Percentiles rank a stretch among this genome's conserved stretches.
Evolutionary conservation across 192 early-diverging fungal species (phyloP).

Genomic region (Rhizophagus clarus): DNA sequence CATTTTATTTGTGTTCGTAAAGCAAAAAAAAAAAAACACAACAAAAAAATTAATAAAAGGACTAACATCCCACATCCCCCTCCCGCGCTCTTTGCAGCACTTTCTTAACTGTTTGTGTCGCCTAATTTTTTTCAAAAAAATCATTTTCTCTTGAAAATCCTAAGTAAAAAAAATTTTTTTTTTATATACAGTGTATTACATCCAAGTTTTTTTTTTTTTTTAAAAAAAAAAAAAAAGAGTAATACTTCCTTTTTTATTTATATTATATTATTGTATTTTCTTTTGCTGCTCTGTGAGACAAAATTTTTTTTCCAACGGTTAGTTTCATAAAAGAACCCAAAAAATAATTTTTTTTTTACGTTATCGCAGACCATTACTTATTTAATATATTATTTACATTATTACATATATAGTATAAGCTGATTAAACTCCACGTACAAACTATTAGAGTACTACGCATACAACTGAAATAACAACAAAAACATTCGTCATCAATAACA

Average conservation of each 20-base stretch:
- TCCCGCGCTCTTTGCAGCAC: neutral
- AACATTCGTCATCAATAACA: conserved; percentile 1
- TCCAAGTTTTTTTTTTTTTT: too few species aligned
- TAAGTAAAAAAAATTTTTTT: neutral
- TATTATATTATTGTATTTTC: neutral
- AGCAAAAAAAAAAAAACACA: neutral
- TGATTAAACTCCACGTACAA: neutral
- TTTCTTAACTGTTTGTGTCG: neutral
- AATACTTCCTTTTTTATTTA: neutral
- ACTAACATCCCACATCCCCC: neutral
- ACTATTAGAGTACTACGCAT: neutral
- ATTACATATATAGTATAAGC: neutral
- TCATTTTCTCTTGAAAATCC: neutral
- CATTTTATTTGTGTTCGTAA: neutral
- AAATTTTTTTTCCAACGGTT: neutral
- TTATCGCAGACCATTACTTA: neutral
- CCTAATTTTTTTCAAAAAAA: neutral
- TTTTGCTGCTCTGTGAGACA: neutral
- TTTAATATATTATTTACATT: neutral
- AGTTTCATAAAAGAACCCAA: neutral
- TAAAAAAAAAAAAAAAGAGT: too few species aligned
- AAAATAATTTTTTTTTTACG: neutral
- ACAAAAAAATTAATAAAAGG: neutral
- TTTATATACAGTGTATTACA: neutral
- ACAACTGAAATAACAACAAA: neutral